These are phyloP conservation scores for Eimeria nieschulzi DNA, from an alignment of 169 alveolate genomes.

Conservation along the genomic window DNA sequence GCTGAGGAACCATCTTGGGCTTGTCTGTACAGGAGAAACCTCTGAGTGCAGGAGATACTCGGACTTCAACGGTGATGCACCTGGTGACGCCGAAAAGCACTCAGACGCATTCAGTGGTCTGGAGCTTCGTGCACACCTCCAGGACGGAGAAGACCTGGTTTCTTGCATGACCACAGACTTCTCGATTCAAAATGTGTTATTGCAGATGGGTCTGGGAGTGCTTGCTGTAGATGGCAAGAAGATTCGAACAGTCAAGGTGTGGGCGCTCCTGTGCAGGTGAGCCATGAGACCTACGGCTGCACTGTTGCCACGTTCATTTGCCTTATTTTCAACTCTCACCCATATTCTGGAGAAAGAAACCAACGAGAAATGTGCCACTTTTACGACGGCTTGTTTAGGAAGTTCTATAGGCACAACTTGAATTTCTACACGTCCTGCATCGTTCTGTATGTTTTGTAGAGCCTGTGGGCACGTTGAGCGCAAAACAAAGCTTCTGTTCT, in stretches of 20 bases:
- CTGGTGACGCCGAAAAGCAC: not conserved
- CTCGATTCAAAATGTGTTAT: constrained; percentile 86
- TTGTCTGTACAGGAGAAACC: no score
- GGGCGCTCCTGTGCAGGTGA: constrained; percentile 77
- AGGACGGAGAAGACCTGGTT: constrained; percentile 72
- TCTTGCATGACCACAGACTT: constrained; percentile 84
- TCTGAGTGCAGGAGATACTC: not conserved
- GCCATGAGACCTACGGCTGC: not conserved
- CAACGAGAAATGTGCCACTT: no score
- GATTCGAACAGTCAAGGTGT: constrained; percentile 69
- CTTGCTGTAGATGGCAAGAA: constrained; percentile 74
- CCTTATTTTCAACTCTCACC: not conserved
- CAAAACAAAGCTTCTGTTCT: constrained; percentile 80
- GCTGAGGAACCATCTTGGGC: constrained; percentile 34
- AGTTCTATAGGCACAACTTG: no score
- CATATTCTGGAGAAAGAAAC: no score
- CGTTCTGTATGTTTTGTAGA: constrained; percentile 65
- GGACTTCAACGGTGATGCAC: not conserved
- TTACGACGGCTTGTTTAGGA: no score
- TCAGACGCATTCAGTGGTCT: not conserved
- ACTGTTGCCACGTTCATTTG: not conserved
- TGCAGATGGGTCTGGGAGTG: constrained; percentile 85
- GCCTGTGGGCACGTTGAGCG: constrained; percentile 82
- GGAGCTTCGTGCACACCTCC: constrained; percentile 12
- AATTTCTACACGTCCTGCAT: no score